Base-by-base conservation (phyloP, 768 basidiomycete genomes). In the Boletales sp. region DNA sequence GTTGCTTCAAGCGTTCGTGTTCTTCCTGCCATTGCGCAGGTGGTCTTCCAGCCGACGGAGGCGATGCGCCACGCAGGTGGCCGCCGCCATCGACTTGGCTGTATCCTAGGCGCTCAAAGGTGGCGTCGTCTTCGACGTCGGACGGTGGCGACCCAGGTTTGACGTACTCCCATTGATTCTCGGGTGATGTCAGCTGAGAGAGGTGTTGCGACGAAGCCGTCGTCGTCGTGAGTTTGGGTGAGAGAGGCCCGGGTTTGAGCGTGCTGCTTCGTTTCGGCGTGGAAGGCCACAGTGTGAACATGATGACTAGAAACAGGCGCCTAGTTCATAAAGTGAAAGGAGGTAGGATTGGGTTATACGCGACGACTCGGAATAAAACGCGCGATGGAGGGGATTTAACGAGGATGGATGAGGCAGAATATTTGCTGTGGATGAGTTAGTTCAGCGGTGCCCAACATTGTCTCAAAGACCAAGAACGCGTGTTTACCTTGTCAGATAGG, bases 91-190 rank as follows among this genome's bases (percentile, higher is more conserved):
- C 62, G 13, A 60, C 51, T 32, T 60, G 63, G 39, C 60, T 65
- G n/a, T 50, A 51, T 7, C 51, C 54, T 32, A 65, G 43, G n/a
- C 38, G 50, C 45, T 63, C 62, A 5, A 53, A 49, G 8, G 50
- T 19, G 8, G 43, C 31, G 5, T 54, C 57, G 13, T 63, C 62
- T 28, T 62, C 63, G 14, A 14, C 19, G 8, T 57, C 58, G 14
- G 62, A 60, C 18, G 55, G 25, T 1, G 57, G 50, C 14, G 62
- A 35, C 1, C 49, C 60, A 3, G 11, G 25, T 17, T 52, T 55
- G 43, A 65, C 38, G 33, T 63, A 52, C 19, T 63, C 63, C 62
- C 62, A 65, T 31, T 55, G 62, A 2, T 51, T 6, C 6, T 63
- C 63, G n/a, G 51, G 51, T 13, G 7, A 12, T 19, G 42, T 1